A percentile compares a stretch with the other conserved stretches of the same genome.
Conservation (phyloP, 345 rosid genomes). For the Pistacia atlantica region DNA sequence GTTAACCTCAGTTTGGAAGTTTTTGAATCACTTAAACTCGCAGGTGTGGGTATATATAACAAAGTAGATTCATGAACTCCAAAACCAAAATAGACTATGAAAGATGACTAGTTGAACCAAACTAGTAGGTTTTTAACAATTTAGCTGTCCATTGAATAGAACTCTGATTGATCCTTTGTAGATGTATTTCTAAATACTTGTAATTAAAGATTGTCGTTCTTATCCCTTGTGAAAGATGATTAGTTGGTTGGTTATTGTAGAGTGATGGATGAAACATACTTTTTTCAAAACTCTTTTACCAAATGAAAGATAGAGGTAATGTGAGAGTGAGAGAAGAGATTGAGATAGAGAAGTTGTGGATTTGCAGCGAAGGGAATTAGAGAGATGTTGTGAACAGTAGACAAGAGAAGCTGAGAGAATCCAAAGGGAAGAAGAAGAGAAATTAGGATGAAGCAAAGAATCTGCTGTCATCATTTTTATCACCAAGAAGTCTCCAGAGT, state of each 20-base stretch:
- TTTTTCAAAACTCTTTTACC: no score
- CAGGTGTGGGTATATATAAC: not conserved
- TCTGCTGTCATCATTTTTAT: not conserved
- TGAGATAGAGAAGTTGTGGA: not conserved
- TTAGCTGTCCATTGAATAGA: not conserved
- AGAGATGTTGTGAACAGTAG: not conserved
- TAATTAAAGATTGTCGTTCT: no score
- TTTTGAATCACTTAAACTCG: not conserved
- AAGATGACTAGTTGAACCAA: not conserved
- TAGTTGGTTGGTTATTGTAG: no score
- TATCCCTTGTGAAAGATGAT: no score
- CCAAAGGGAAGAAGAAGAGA: not conserved
- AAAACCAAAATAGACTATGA: not conserved
- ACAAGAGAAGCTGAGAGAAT: not conserved
- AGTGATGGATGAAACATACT: no score
- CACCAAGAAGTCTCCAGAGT: not conserved
- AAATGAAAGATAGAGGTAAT: no score
- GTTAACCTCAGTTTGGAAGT: not conserved
- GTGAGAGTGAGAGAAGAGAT: no score
- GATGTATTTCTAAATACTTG: no score
- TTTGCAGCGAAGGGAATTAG: not conserved
- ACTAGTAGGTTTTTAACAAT: not conserved
- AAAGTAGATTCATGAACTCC: not conserved
- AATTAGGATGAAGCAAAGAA: not conserved
- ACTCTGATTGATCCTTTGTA: not conserved